These are phyloP conservation scores for Uronychia binucleata DNA, from an alignment of 73 alveolate genomes.

Conservation along the genomic window DNA sequence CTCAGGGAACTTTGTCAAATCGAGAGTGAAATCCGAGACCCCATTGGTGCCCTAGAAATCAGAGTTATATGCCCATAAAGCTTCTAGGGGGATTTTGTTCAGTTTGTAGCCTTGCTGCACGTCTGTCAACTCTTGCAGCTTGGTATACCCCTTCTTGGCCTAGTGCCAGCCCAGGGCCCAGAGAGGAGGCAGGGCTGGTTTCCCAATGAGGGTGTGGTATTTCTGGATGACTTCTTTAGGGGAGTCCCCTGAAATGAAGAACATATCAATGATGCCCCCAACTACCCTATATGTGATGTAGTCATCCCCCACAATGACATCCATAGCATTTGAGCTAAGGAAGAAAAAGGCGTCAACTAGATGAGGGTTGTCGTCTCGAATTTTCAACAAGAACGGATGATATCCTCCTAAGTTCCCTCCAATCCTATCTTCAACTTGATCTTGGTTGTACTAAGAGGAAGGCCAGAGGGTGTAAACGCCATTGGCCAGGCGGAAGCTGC, in stretches of 20 bases:
- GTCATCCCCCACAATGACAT: not conserved
- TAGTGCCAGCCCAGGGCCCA: constrained; percentile 89
- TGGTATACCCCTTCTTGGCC: constrained; percentile 86
- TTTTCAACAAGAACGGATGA: not conserved
- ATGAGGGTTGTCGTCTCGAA: not conserved
- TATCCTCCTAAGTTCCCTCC: not conserved
- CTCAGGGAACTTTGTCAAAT: constrained; percentile 30
- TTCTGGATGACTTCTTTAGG: constrained; percentile 50
- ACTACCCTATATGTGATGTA: constrained; percentile 1
- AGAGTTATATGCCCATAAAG: constrained; percentile 38
- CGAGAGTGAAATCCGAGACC: constrained; percentile 55
- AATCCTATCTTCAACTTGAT: not conserved
- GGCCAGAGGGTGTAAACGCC: constrained; percentile 19
- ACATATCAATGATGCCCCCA: constrained; percentile 75
- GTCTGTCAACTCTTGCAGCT: constrained; percentile 48
- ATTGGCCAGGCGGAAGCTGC: constrained; percentile 14
- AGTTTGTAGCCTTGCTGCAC: constrained; percentile 63
- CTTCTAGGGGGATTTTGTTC: constrained; percentile 79
- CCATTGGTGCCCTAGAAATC: constrained; percentile 55
- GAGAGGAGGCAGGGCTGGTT: constrained; percentile 59
- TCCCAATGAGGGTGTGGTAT: constrained; percentile 60
- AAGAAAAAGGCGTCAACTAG: not conserved
- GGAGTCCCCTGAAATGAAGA: constrained; percentile 43
- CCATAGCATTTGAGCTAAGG: not conserved
- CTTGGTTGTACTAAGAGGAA: not conserved